Evolutionary conservation across 306 rosid species (phyloP).

Genomic region (Castanea sativa): DNA sequence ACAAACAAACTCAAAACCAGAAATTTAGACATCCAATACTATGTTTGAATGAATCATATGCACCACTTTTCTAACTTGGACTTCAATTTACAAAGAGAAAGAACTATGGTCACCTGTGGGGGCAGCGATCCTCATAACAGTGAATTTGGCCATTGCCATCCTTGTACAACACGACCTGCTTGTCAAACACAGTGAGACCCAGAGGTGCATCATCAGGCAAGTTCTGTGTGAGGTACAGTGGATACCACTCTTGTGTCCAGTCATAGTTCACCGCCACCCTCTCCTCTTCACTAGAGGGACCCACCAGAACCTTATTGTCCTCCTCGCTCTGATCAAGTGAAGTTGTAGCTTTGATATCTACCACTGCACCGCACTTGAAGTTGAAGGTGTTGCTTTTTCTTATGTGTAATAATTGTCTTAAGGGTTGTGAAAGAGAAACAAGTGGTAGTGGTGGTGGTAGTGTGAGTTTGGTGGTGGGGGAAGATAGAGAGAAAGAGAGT

Average conservation of each 20-base stretch:
- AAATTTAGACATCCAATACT: neutral
- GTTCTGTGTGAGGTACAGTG: constrained; percentile 65
- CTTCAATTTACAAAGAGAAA: neutral
- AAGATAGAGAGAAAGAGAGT: constrained; percentile 14
- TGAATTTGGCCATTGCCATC: constrained; percentile 56
- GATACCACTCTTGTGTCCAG: constrained; percentile 97
- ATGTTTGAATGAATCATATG: too few species aligned
- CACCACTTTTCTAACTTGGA: too few species aligned
- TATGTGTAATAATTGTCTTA: constrained; percentile 10
- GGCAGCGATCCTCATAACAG: constrained; percentile 87
- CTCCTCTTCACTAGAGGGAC: constrained; percentile 53
- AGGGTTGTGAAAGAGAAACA: constrained; percentile 3
- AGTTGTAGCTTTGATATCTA: constrained; percentile 39
- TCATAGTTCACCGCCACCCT: constrained; percentile 53
- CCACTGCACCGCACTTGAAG: constrained; percentile 36
- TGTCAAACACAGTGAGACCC: constrained; percentile 75
- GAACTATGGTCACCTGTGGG: constrained; percentile 59
- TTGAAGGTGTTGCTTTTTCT: constrained; percentile 14
- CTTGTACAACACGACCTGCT: constrained; percentile 62
- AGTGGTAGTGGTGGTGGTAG: constrained; percentile 1
- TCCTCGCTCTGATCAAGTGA: constrained; percentile 23
- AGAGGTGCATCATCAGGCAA: constrained; percentile 86
- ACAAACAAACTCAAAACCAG: neutral
- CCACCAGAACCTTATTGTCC: constrained; percentile 39
- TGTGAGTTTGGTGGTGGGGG: constrained; percentile 18